Base-by-base conservation (phyloP, 1,139 yeast species). In the Taphrina confusa region DNA sequence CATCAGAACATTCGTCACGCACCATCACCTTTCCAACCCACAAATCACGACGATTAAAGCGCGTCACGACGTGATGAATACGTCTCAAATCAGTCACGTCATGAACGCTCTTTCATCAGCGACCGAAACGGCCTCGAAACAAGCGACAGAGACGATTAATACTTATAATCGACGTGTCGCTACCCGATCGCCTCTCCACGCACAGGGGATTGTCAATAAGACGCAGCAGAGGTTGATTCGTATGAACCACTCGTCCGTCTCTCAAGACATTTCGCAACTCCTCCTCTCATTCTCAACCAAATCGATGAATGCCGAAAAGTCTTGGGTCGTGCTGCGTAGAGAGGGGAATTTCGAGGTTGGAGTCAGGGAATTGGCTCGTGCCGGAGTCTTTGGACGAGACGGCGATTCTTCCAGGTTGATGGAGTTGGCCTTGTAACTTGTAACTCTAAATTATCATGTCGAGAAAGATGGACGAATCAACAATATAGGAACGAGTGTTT, bases 281-380 rank as follows among this genome's bases (percentile, higher is more conserved):
- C 12, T 47, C n/a, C 9, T n/a, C 18, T 3, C 3, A 8, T 8
- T 11, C 33, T 8, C 33, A 8, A 28, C 33, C 33, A 28, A 8
- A 28, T 8, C 6, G 9, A 28, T 11, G 11, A 28, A 28, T 11
- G 11, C 33, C 11, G 4, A 5, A 5, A 33, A n/a, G 14, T 12
- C 37, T n/a, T 42, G 47, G 47, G 18, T 25, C 31, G 47, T 27
- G 31, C 31, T 23, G 31, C 31, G 47, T 9, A 12, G 20, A 14
- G 20, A 25, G 12, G 52, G 52, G 8, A 31, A 47, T 20, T 22
- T 47, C n/a, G 52, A 47, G 18, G 52, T 47, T 8, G 52, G 52
- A 2, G 52, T 33, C 20, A 20, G 34, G 14, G 52, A 47, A 22
- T 25, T 47, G 42, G 52, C 52, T 31, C 52, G 52, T 8, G 36